phyloP scores from a whole-genome alignment of 2,329 filamentous ascomycete species.

The Phialocephala subalpina region DNA sequence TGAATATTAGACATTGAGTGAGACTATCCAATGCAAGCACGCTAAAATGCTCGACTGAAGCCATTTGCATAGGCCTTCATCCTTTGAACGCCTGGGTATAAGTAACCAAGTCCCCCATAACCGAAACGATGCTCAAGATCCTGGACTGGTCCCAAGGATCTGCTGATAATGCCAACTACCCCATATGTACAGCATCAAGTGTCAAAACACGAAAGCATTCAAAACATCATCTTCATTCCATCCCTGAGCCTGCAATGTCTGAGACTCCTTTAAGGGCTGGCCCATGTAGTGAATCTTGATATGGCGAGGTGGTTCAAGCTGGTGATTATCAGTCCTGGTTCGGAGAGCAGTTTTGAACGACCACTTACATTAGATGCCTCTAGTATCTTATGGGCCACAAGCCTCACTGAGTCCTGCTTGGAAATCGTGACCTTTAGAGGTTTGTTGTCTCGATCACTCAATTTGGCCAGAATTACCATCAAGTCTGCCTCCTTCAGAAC shows the following conservation, averaged over 20 bases:
- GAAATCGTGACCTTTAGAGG: conserved; percentile 67
- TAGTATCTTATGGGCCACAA: conserved; percentile 67
- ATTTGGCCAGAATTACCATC: conserved; percentile 36
- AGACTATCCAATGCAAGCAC: conserved; percentile 20
- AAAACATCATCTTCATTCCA: conserved; percentile 80
- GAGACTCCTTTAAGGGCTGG: conserved; percentile 75
- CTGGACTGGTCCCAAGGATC: neutral
- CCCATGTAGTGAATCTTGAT: conserved; percentile 84
- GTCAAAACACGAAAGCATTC: conserved; percentile 71
- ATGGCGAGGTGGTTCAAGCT: conserved; percentile 64
- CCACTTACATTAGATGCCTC: conserved; percentile 70
- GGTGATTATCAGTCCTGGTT: conserved; percentile 7
- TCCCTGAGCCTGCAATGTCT: conserved; percentile 71
- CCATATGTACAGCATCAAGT: conserved; percentile 10
- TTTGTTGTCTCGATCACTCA: conserved; percentile 56
- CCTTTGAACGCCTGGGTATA: conserved; percentile 2
- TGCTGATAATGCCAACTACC: neutral
- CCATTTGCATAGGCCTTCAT: conserved; percentile 4
- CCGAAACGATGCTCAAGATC: neutral
- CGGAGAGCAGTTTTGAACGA: conserved; percentile 24
- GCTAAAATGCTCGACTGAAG: conserved; percentile 28
- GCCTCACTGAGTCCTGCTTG: conserved; percentile 69
- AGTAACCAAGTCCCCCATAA: conserved; percentile 3
- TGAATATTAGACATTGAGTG: conserved; percentile 22
- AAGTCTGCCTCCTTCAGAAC: conserved; percentile 37